Conservation (phyloP, 352 stramenopile species). For the Pythium sukuiense region DNA sequence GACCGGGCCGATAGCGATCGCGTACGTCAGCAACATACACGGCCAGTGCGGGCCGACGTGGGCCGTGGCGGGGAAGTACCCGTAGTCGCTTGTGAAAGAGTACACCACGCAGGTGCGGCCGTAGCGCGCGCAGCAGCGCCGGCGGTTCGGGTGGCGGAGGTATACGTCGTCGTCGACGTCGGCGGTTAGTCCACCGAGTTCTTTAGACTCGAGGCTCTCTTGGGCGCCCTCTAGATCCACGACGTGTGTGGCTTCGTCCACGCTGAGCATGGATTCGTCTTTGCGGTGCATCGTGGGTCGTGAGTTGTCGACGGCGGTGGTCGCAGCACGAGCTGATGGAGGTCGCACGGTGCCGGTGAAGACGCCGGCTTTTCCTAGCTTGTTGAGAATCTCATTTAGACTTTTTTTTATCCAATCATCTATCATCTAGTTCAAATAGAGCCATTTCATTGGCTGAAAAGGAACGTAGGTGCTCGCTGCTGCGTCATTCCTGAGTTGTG, state of each 20-base stretch:
- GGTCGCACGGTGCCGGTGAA: background rate
- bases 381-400: constrained; percentile 2
- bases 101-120: constrained; percentile 65
- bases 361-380: background rate
- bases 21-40: constrained; percentile 80
- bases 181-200: background rate
- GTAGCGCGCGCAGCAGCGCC: constrained; percentile 34
- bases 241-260: background rate
- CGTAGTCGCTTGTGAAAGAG: constrained; percentile 42
- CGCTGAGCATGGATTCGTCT: background rate
- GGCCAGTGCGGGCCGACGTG: constrained; percentile 72
- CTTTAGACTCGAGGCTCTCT: constrained; percentile 1
- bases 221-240: constrained; percentile 16
- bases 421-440: background rate
- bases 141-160: constrained; percentile 18
- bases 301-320: no score
- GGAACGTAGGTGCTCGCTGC: background rate
- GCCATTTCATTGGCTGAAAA: background rate
- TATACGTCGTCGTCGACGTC: constrained; percentile 13
- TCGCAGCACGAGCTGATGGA: no score
- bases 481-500: background rate
- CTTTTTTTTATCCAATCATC: background rate
- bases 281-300: constrained; percentile 2
- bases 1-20: constrained; percentile 50
- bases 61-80: constrained; percentile 59